Base-by-base conservation (phyloP, 1,139 yeast species). In the Williopsis jadinii region DNA sequence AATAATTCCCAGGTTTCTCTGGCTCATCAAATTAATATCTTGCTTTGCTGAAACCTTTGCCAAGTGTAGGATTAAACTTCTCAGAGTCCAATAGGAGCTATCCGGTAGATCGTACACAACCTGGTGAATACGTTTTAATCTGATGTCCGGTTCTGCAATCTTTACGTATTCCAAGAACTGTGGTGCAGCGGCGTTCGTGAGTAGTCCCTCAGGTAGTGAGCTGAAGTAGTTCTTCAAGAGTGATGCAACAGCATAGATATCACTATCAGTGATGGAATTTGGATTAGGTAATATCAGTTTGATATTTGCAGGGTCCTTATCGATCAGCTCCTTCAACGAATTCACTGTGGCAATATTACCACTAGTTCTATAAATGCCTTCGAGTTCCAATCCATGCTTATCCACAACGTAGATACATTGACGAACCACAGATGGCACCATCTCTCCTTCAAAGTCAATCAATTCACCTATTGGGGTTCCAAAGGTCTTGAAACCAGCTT, bases 81-180 rank as follows among this genome's bases (percentile, higher is more conserved):
- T 70, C 52, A 92, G 70, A 0, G 97, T 90, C 67, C 95, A 88
- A 61, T 92, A 92, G 43, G 94, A 88, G 1, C 95, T 94, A 62
- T 92, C 98, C 0, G 97, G 97, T 42, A 92, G 71, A 52, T 84
- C 84, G 64, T 83, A 92, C 36, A 92, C 86, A 45, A 86, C 74
- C 40, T 87, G 87, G 61, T 92, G 98, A 53, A 92, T 70, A 48
- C 82, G 84, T 53, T 87, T 88, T 40, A 77, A 70, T 50, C 84
- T 68, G 35, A 75, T 70, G 13, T 67, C 67, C 29, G 70, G 71
- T 50, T 80, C 82, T 34, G 67, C 71, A 41, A 87, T 78, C 54
- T 83, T 79, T 27, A 88, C 83, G 11, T 95, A 88, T 35, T 81
- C 84, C 43, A 88, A 69, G 48, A 84, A 78, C 15, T 75, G 71